These are phyloP conservation scores for Fusarium pininemorale DNA, from an alignment of 2,329 filamentous ascomycete genomes.

Conservation along the genomic window DNA sequence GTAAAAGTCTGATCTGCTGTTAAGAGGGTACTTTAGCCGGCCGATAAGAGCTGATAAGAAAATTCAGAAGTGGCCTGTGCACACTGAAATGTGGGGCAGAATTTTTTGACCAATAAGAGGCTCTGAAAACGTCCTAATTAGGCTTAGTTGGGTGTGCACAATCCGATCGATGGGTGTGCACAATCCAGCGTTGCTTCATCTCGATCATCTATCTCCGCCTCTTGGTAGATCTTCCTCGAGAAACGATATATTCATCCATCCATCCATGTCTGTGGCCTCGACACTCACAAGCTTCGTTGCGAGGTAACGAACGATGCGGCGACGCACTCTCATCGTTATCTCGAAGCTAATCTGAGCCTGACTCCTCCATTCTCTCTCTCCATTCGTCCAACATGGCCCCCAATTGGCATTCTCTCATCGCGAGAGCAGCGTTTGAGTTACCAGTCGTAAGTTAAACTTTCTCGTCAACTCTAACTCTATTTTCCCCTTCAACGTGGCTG, in stretches of 20 bases:
- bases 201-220: not conserved
- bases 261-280: conserved; percentile 17
- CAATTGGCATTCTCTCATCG: conserved; percentile 20
- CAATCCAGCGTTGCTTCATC: too few species aligned
- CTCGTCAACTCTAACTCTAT: not conserved
- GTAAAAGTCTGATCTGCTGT: too few species aligned
- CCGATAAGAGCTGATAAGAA: too few species aligned
- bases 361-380: not conserved
- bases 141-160: too few species aligned
- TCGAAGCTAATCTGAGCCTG: not conserved
- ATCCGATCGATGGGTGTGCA: too few species aligned
- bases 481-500: not conserved
- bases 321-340: conserved; percentile 5
- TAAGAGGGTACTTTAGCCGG: too few species aligned
- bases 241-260: not conserved
- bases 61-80: too few species aligned
- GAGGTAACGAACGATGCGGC: conserved; percentile 30
- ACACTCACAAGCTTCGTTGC: not conserved
- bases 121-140: too few species aligned
- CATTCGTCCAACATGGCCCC: conserved; percentile 14
- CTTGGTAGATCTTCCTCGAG: not conserved
- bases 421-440: conserved; percentile 20
- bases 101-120: too few species aligned
- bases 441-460: conserved; percentile 15
- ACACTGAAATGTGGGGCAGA: too few species aligned